Evolutionary conservation across 2,329 filamentous ascomycete genomes (phyloP).

Genomic region (Hymenoscyphus scutula): DNA sequence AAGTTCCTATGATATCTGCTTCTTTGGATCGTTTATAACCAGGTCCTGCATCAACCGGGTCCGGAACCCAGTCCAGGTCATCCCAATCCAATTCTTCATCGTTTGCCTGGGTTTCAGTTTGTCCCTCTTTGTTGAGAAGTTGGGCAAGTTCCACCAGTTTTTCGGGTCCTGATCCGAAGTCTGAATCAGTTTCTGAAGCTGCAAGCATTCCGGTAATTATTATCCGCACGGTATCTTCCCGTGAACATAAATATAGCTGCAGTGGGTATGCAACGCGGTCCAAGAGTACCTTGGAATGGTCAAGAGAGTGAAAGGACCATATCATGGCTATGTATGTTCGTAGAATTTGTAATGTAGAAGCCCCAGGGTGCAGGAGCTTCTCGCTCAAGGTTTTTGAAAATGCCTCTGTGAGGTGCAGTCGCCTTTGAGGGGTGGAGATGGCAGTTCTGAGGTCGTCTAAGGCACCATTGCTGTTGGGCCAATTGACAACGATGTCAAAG

Average conservation of each 20-base stretch:
- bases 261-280: conserved; percentile 71
- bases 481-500: conserved; percentile 75
- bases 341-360: conserved; percentile 73
- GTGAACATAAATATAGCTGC: conserved; percentile 71
- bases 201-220: conserved; percentile 73
- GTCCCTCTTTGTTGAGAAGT: conserved; percentile 48
- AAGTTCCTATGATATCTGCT: conserved; percentile 86
- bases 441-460: conserved; percentile 72
- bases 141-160: conserved; percentile 66
- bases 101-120: conserved; percentile 52
- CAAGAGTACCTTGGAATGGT: conserved; percentile 74
- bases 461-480: conserved; percentile 69
- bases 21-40: conserved; percentile 88
- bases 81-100: conserved; percentile 81
- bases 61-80: conserved; percentile 90
- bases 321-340: conserved; percentile 79
- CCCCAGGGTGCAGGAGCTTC: conserved; percentile 70
- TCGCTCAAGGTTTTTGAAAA: conserved; percentile 66
- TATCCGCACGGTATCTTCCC: conserved; percentile 74
- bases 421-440: conserved; percentile 65
- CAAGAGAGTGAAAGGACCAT: conserved; percentile 70
- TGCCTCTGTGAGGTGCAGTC: conserved; percentile 65
- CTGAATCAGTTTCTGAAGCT: conserved; percentile 57
- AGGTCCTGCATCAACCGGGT: conserved; percentile 87
- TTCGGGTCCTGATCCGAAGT: conserved; percentile 44